phyloP scores from a whole-genome alignment of 2,329 filamentous ascomycete species.

The Colletotrichum sp. region DNA sequence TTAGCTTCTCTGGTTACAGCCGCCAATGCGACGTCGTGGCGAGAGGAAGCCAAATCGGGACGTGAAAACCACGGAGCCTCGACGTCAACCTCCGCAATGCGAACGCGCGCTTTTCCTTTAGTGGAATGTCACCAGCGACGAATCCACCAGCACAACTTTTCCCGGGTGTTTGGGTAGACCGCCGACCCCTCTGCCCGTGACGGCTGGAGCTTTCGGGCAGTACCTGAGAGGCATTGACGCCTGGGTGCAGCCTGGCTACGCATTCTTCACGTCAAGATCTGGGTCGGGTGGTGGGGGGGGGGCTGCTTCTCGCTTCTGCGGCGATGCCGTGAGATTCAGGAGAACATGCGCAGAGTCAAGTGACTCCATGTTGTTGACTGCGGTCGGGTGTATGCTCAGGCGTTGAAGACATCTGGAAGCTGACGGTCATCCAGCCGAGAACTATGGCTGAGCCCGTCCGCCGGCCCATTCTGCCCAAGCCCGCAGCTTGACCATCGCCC shows the following conservation, averaged over 20 bases:
- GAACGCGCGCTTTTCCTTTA: background rate
- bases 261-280: background rate
- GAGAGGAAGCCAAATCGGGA: slow-evolving; percentile 16
- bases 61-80: slow-evolving; percentile 19
- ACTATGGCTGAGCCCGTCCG: background rate
- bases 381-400: background rate
- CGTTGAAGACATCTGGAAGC: background rate
- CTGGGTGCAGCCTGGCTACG: background rate
- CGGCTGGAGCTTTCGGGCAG: background rate
- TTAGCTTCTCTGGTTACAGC: background rate
- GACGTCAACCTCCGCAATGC: slow-evolving; percentile 9
- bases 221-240: background rate
- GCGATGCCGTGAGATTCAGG: background rate
- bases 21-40: slow-evolving; percentile 6
- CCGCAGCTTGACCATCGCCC: background rate
- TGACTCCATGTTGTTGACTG: background rate
- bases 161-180: background rate
- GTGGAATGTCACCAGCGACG: background rate
- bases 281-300: background rate
- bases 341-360: slow-evolving; percentile 8
- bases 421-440: background rate
- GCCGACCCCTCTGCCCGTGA: background rate
- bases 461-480: background rate
- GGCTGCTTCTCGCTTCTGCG: slow-evolving; percentile 2
- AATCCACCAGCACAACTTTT: background rate